Percentiles rank a stretch among this genome's conserved stretches.
phyloP scores from a whole-genome alignment of 1,284 basidiomycete species.

The Blastosporella zonata region DNA sequence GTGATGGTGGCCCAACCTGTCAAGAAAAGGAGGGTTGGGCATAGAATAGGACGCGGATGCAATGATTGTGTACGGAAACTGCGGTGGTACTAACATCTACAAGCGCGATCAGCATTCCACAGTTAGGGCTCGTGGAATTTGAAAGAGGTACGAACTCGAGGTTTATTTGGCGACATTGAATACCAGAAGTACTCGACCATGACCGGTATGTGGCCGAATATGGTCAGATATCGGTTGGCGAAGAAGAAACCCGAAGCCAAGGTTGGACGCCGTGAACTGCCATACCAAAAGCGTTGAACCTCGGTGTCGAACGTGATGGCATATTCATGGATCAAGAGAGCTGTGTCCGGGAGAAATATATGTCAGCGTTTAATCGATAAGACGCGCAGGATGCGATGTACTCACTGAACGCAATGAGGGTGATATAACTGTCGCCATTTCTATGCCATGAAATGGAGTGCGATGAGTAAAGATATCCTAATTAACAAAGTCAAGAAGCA shows the following conservation, averaged over 20 bases:
- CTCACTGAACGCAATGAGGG: conserved; percentile 21
- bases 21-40: not conserved
- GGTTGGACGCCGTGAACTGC: conserved; percentile 15
- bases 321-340: not conserved
- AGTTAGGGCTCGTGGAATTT: not conserved
- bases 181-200: conserved; percentile 23
- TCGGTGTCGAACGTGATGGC: conserved; percentile 30
- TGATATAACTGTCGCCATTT: conserved; percentile 19
- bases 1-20: not conserved
- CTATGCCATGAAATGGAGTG: conserved; percentile 5
- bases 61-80: not conserved
- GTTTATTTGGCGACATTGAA: conserved; percentile 14
- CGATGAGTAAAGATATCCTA: not conserved
- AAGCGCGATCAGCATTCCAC: conserved; percentile 1
- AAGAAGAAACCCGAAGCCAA: conserved; percentile 32
- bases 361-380: not conserved
- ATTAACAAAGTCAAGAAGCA: not conserved
- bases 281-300: conserved; percentile 34
- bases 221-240: conserved; percentile 35
- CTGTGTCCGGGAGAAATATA: not conserved
- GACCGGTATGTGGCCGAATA: conserved; percentile 31
- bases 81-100: conserved; percentile 13
- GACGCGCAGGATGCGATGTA: conserved; percentile 19
- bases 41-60: not conserved
- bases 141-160: conserved; percentile 1